Evolutionary conservation across 2,329 filamentous ascomycete genomes (phyloP).

Genomic region (Cytospora mali): DNA sequence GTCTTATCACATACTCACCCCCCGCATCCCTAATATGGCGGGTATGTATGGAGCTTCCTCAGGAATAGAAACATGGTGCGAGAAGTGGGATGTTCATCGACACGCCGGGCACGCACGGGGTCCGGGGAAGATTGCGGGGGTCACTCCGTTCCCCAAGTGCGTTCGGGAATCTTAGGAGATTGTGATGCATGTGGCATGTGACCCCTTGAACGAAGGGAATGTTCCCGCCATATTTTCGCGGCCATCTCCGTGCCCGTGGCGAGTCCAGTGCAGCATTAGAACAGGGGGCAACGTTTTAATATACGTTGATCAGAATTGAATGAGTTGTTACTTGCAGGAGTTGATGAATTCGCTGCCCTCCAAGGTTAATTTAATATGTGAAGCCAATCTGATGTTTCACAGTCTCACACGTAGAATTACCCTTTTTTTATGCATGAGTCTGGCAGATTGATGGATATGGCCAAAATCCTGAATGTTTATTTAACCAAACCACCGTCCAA

Average conservation of each 20-base stretch:
- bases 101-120: constrained; percentile 5
- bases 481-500: too few species aligned
- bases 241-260: not conserved
- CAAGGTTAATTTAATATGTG: too few species aligned
- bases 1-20: constrained; percentile 14
- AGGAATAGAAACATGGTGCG: constrained; percentile 15
- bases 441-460: too few species aligned
- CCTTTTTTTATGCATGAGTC: too few species aligned
- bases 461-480: too few species aligned
- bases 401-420: too few species aligned
- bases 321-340: too few species aligned
- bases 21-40: constrained; percentile 20
- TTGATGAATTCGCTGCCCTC: too few species aligned
- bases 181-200: not conserved
- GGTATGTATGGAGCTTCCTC: constrained; percentile 10
- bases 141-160: not conserved
- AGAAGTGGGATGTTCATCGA: constrained; percentile 28
- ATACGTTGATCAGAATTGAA: too few species aligned
- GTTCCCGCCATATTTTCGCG: not conserved
- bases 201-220: not conserved
- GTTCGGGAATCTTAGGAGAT: not conserved
- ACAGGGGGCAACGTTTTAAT: too few species aligned
- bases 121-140: constrained; percentile 5
- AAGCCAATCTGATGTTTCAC: too few species aligned
- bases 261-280: not conserved